Evolutionary conservation across 2,329 filamentous ascomycete species (phyloP), one percentile per base, ranked within the genome.

Genomic region (Xylariales sp.): DNA sequence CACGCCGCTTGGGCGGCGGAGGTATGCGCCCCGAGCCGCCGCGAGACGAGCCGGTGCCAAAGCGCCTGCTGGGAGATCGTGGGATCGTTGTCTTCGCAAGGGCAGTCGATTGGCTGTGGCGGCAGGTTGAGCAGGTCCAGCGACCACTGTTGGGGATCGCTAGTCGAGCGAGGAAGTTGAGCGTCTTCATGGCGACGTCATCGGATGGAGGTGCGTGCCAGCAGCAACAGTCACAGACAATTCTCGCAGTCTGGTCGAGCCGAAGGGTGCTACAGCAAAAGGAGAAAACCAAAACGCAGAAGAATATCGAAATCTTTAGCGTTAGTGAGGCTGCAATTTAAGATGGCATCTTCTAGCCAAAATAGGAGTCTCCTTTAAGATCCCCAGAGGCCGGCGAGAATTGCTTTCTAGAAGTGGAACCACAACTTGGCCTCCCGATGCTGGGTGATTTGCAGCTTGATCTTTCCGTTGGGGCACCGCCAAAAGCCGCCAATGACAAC

Each of bases 61-160:
- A 58, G 13, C 47, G 47, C 28, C 48, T 48, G 5, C 49, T 29
- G 24, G 46, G 33, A 0, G 46, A 42, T 15, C 48, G 42, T 36
- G n/a, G n/a, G n/a, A 46, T 53, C 13, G 55, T 44, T 15, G 56
- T 50, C 29, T 52, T 65, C 40, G 50, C 41, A 17, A 48, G 59
- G 24, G 55, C 48, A 40, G 62, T 33, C 24, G 55, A 54, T 52
- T 69, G 67, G 38, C 54, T 59, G 40, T n/a, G n/a, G n/a, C 61
- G 66, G 49, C 69, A 73, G 43, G 54, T 61, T 43, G 61, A 64
- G 51, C 69, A 73, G 11, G 68, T 70, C 69, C 68, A 70, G 47
- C 61, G 51, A 46, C 40, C 59, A 56, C 54, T 62, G 46, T 52
- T 57, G 53, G 41, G 61, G 53, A 43, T 64, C 59, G 54, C 55